Base-by-base conservation (phyloP, 129 eudicot genomes). In the Dittrichia graveolens region DNA sequence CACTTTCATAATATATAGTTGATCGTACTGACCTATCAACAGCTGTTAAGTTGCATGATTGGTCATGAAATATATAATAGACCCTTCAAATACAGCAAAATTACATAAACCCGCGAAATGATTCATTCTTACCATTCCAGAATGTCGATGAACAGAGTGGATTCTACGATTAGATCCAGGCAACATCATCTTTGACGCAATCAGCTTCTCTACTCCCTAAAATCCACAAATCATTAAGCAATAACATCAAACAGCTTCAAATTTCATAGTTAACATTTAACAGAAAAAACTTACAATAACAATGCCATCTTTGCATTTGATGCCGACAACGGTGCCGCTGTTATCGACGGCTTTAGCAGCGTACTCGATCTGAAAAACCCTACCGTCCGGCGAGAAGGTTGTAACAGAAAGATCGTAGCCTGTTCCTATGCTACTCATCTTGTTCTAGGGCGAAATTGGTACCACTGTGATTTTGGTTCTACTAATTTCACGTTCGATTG, bases 281-380 rank as follows among this genome's bases (percentile, higher is more conserved):
- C 52, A 75, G 3, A 35, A 3, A 31, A 43, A 13, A 39, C 6
- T 16, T 75, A 94, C 98, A 86, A 94, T 82, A 55, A 94, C 98
- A 61, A 94, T 79, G 58, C 98, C 98, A 60, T 94, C 98, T 78
- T 94, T 94, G 96, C 98, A 94, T 78, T 80, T 90, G 84, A 94
- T 90, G 5, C 85, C 98, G 65, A 94, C 89, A 37, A 94, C 98
- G 55, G 98, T 94, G 38, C 98, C 97, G 82, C 98, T 94, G 50
- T 90, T 94, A 73, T 94, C 98, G 65, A 94, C 98, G n/a, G 98
- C 98, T 75, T 94, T 94, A 58, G 93, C 89, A 18, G 98, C 98
- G 76, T 94, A 94, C 68, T 94, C 98, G 96, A 90, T 94, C 97
- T 94, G 98, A 67, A 94, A 94, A 64, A 94, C 97, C 39, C 98